phyloP scores from a whole-genome alignment of 345 rosid species.

The Noccaea caerulescens region DNA sequence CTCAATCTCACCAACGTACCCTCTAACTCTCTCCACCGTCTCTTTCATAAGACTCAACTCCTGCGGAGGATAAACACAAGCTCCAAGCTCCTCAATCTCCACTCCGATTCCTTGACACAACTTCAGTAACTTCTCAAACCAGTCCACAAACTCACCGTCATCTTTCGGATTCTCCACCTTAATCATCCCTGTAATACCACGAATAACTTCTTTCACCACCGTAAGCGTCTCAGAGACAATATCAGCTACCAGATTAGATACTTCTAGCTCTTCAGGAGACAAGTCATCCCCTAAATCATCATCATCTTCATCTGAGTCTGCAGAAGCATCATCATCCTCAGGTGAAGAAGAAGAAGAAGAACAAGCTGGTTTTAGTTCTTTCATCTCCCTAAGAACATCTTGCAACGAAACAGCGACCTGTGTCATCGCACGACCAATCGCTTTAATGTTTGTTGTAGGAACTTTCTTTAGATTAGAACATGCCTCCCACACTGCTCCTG shows the following conservation, averaged over 20 bases:
- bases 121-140: constrained; percentile 71
- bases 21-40: constrained; percentile 50
- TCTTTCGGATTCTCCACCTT: constrained; percentile 62
- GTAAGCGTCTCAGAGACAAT: constrained; percentile 58
- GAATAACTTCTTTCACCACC: constrained; percentile 68
- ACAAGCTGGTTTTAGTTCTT: constrained; percentile 70
- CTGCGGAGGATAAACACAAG: constrained; percentile 81
- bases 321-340: constrained; percentile 39
- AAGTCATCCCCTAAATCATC: constrained; percentile 68
- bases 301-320: constrained; percentile 41
- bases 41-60: constrained; percentile 58
- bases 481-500: constrained; percentile 86
- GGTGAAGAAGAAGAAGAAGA: constrained; percentile 33
- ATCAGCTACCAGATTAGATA: constrained; percentile 54
- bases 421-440: constrained; percentile 75
- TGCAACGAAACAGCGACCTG: constrained; percentile 73
- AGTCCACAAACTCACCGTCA: constrained; percentile 52
- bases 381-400: constrained; percentile 90
- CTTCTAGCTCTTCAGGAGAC: constrained; percentile 70
- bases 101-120: constrained; percentile 58
- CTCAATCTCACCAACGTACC: constrained; percentile 40
- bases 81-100: constrained; percentile 79
- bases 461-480: constrained; percentile 72
- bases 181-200: constrained; percentile 55
- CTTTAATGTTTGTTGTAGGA: constrained; percentile 70